A percentile compares a stretch with the other conserved stretches of the same genome.
Conservation (phyloP, 2,329 filamentous ascomycete genomes). For the Aspergillus sp. region DNA sequence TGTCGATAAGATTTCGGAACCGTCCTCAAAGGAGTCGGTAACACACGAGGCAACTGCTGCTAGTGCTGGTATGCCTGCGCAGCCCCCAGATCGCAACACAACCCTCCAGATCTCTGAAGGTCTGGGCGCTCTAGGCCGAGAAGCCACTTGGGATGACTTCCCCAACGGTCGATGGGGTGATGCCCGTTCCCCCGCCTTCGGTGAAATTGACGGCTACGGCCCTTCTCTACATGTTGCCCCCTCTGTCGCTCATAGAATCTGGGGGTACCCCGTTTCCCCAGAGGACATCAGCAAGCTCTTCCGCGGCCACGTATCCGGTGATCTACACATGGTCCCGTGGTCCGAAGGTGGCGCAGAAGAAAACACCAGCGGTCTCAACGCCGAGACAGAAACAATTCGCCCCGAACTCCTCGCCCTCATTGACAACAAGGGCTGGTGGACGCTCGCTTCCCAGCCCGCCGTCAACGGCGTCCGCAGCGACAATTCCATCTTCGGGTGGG, state of each 20-base stretch:
- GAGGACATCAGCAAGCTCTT: constrained; percentile 80
- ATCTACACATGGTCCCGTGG: constrained; percentile 84
- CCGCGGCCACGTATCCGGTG: constrained; percentile 74
- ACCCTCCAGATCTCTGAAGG: constrained; percentile 93
- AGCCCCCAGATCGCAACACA: constrained; percentile 74
- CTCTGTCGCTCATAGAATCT: constrained; percentile 77
- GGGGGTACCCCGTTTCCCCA: constrained; percentile 71
- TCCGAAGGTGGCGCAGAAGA: constrained; percentile 72
- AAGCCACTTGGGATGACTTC: constrained; percentile 98
- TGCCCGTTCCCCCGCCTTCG: constrained; percentile 86
- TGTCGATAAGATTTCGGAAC: constrained; percentile 56
- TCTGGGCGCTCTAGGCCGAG: constrained; percentile 81
- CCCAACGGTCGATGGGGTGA: constrained; percentile 96
- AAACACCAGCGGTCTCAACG: constrained; percentile 43
- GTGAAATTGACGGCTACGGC: constrained; percentile 97
- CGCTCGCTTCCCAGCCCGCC: constrained; percentile 89
- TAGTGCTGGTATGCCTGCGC: constrained; percentile 71
- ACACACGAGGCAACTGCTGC: constrained; percentile 68
- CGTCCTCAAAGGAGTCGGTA: constrained; percentile 37
- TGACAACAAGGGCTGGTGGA: constrained; percentile 82
- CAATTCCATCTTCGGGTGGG: constrained; percentile 87
- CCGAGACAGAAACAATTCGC: constrained; percentile 81
- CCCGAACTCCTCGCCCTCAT: constrained; percentile 75
- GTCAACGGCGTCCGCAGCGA: constrained; percentile 80
- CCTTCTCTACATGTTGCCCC: constrained; percentile 90